A percentile compares a stretch with the other conserved stretches of the same genome.
These are phyloP conservation scores for Sclerospora graminicola DNA, from an alignment of 352 stramenopile species.

Conservation along the genomic window DNA sequence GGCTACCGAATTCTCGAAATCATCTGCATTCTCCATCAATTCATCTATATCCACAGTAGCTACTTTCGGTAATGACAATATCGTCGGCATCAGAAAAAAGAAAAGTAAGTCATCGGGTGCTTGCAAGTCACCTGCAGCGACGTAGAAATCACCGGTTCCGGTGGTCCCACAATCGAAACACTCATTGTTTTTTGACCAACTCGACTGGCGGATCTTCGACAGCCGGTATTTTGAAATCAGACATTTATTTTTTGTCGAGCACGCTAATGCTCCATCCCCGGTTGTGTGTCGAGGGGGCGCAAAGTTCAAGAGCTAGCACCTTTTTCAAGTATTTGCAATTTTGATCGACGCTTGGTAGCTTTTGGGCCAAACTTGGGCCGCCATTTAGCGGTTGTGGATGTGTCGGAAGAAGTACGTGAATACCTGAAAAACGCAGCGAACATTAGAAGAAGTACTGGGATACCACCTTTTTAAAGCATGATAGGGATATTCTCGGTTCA, in stretches of 20 bases:
- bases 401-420: constrained; percentile 32
- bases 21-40: constrained; percentile 19
- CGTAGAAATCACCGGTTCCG: constrained; percentile 59
- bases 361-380: constrained; percentile 78
- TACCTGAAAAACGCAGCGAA: constrained; percentile 28
- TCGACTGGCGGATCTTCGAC: constrained; percentile 64
- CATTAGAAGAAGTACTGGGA: neutral
- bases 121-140: constrained; percentile 40
- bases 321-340: constrained; percentile 14
- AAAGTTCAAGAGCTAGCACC: neutral
- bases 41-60: constrained; percentile 23
- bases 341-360: constrained; percentile 43
- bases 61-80: constrained; percentile 44
- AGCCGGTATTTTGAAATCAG: constrained; percentile 32
- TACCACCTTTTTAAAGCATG: no score
- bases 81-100: constrained; percentile 79
- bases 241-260: constrained; percentile 60
- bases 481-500: no score
- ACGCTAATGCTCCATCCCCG: constrained; percentile 50
- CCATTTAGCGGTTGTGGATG: constrained; percentile 22
- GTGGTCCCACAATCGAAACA: constrained; percentile 52
- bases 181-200: constrained; percentile 75
- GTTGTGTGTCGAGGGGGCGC: constrained; percentile 14
- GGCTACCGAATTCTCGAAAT: constrained; percentile 5
- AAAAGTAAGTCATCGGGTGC: constrained; percentile 60